These are phyloP conservation scores for Tylopilus orsonianus DNA, from an alignment of 1,284 basidiomycete species.

Conservation along the genomic window DNA sequence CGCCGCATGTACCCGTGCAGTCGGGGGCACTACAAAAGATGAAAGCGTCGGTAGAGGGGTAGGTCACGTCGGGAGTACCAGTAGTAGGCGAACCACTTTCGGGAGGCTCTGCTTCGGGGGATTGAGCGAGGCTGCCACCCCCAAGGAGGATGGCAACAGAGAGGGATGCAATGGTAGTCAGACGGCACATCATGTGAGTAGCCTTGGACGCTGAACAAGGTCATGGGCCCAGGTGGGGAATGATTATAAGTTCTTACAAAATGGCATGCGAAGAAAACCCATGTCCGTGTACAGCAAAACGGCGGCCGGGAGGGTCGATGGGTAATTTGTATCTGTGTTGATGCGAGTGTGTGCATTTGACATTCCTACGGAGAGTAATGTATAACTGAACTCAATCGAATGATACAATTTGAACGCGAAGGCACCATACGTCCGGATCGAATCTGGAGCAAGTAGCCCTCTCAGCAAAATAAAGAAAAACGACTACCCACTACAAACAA, in stretches of 20 bases:
- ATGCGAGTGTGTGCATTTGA: not conserved
- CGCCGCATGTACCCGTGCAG: not conserved
- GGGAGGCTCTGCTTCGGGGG: not conserved
- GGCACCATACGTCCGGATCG: no score
- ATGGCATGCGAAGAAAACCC: not conserved
- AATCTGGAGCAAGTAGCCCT: not conserved
- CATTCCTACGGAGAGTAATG: not conserved
- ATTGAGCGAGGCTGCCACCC: not conserved
- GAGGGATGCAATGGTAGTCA: not conserved
- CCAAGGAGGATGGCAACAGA: not conserved
- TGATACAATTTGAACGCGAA: not conserved
- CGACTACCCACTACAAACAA: not conserved
- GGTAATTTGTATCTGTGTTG: not conserved
- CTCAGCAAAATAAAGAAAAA: not conserved
- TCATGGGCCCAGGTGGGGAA: not conserved
- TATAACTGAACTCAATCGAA: not conserved
- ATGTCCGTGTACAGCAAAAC: not conserved
- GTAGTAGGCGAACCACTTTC: not conserved
- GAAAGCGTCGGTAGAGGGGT: not conserved
- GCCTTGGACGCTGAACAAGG: not conserved
- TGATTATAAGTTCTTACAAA: not conserved
- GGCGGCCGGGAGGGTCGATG: not conserved
- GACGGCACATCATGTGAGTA: not conserved
- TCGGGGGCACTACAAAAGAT: slow-evolving; percentile 2
- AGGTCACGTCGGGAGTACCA: not conserved